Conservation (phyloP, 1,284 basidiomycete genomes). For the Cronartium quercuum region DNA sequence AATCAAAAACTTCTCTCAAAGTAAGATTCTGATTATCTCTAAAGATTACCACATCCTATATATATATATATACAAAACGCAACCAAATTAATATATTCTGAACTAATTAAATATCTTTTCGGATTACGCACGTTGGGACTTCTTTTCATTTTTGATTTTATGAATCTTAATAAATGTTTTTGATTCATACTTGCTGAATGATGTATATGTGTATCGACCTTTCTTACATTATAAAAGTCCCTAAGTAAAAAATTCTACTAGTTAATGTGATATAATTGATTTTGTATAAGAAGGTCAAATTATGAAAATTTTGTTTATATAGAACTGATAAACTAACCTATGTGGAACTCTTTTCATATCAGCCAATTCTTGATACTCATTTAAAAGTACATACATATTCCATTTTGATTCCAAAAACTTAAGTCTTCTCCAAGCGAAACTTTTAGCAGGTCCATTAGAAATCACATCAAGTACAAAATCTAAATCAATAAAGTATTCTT, state of each 20-base stretch:
- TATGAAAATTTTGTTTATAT: not conserved
- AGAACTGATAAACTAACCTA: conserved; percentile 41
- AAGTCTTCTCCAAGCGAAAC: conserved; percentile 84
- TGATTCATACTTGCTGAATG: conserved; percentile 99
- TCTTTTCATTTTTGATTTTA: conserved; percentile 77
- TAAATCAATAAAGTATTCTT: conserved; percentile 94
- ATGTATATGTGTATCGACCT: conserved; percentile 96
- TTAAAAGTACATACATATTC: conserved; percentile 83
- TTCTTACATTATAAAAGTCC: conserved; percentile 97
- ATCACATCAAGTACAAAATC: conserved; percentile 60
- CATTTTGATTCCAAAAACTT: conserved; percentile 95
- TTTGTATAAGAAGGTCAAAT: not conserved
- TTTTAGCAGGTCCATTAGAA: conserved; percentile 75
- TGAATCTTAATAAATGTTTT: conserved; percentile 97
- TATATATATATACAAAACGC: not conserved
- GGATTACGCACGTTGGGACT: conserved; percentile 51
- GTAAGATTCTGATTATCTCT: conserved; percentile 86
- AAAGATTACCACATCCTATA: conserved; percentile 87
- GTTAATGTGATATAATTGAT: not conserved
- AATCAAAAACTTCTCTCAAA: conserved; percentile 87
- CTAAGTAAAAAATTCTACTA: conserved; percentile 51
- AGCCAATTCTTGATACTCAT: conserved; percentile 88
- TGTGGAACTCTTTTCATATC: conserved; percentile 77
- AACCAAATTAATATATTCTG: not conserved
- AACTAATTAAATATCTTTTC: not conserved